A percentile compares a stretch with the other conserved stretches of the same genome.
Conservation (phyloP, 2,329 filamentous ascomycete genomes). For the Didymosphaeria variabile region DNA sequence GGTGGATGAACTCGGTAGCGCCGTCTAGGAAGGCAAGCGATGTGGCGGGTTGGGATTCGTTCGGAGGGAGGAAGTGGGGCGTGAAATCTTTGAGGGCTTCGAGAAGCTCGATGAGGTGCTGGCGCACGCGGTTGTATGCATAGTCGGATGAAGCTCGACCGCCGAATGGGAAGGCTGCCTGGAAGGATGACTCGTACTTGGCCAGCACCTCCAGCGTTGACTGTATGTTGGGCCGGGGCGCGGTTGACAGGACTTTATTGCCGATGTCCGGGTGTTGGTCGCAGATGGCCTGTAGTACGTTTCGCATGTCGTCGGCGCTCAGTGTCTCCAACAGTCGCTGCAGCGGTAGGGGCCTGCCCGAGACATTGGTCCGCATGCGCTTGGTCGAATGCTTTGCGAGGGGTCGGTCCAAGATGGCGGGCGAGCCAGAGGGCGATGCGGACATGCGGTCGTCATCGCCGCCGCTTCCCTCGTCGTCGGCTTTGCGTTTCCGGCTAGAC, state of each 20-base stretch:
- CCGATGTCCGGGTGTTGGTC: conserved; percentile 87
- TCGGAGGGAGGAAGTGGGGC: conserved; percentile 91
- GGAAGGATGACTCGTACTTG: conserved; percentile 82
- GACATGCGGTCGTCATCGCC: conserved; percentile 85
- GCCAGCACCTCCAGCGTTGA: conserved; percentile 82
- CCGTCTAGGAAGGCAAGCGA: conserved; percentile 90
- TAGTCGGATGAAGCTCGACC: conserved; percentile 89
- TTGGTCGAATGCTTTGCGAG: conserved; percentile 67
- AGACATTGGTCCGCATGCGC: conserved; percentile 72
- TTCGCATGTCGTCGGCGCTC: conserved; percentile 82
- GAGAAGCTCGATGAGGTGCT: conserved; percentile 79
- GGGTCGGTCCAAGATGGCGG: conserved; percentile 74
- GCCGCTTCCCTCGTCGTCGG: conserved; percentile 69
- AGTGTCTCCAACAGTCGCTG: conserved; percentile 92
- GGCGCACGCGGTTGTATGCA: conserved; percentile 90
- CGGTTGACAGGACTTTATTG: conserved; percentile 81
- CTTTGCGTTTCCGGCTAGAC: conserved; percentile 81
- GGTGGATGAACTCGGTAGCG: conserved; percentile 88
- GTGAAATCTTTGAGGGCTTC: conserved; percentile 95
- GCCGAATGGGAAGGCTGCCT: conserved; percentile 82
- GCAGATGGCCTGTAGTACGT: conserved; percentile 89
- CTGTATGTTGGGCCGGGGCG: conserved; percentile 84
- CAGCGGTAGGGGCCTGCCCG: conserved; percentile 71
- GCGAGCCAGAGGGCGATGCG: conserved; percentile 84
- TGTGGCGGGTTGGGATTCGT: conserved; percentile 81